Evolutionary conservation across 1,139 yeast species (phyloP).

Genomic region (Eremothecium sinecaudum): DNA sequence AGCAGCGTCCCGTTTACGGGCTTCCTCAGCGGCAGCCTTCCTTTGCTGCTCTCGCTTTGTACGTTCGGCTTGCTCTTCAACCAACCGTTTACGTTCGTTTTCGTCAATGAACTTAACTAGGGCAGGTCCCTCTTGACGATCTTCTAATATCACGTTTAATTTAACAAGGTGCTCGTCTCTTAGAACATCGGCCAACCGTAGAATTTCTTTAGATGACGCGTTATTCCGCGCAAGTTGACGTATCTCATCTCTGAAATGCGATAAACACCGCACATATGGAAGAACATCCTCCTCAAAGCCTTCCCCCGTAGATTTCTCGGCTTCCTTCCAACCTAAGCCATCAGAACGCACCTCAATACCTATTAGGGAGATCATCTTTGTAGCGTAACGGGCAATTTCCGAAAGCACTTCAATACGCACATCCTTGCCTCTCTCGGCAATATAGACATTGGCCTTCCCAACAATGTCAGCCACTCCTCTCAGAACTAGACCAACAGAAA

Average conservation of each 20-base stretch:
- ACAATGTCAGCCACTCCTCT: constrained; percentile 59
- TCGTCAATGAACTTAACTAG: constrained; percentile 69
- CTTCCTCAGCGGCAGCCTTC: constrained; percentile 38
- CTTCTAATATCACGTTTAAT: constrained; percentile 80
- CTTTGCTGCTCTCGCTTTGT: constrained; percentile 41
- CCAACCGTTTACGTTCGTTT: constrained; percentile 56
- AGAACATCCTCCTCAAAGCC: constrained; percentile 59
- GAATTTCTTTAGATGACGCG: constrained; percentile 45
- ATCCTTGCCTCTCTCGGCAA: constrained; percentile 42
- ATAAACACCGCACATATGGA: constrained; percentile 72
- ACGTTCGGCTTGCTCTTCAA: constrained; percentile 29
- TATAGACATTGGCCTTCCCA: constrained; percentile 61
- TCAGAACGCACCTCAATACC: constrained; percentile 71
- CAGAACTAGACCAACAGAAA: constrained; percentile 69
- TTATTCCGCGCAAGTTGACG: constrained; percentile 63
- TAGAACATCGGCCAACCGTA: constrained; percentile 49
- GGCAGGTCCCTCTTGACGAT: constrained; percentile 63
- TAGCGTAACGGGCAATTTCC: constrained; percentile 59
- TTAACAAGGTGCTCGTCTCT: constrained; percentile 58
- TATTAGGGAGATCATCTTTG: constrained; percentile 55
- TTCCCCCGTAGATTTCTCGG: constrained; percentile 38
- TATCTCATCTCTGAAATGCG: constrained; percentile 73
- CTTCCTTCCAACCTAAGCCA: constrained; percentile 67
- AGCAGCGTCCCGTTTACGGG: constrained; percentile 56
- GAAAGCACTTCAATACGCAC: constrained; percentile 58